Evolutionary conservation across 2,329 filamentous ascomycete genomes (phyloP).

Genomic region (Ambrosiella xylebori): DNA sequence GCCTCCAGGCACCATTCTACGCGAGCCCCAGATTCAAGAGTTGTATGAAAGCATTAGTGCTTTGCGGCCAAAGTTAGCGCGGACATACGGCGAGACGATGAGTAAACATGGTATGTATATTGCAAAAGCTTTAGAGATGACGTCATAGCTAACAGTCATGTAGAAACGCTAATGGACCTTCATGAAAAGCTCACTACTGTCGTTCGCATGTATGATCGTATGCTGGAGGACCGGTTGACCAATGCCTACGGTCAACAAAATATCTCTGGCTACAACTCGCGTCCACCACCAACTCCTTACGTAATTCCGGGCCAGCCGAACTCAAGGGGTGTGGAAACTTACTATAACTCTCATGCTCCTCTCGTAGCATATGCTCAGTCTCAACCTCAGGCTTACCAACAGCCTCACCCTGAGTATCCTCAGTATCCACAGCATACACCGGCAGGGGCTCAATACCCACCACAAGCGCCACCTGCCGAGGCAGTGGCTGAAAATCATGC

Average conservation of each 20-base stretch:
- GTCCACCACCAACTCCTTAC: conserved; percentile 34
- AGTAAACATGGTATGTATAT: conserved; percentile 73
- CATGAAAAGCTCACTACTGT: conserved; percentile 93
- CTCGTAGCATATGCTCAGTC: conserved; percentile 1
- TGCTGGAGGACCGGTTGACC: conserved; percentile 89
- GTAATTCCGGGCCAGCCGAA: conserved; percentile 27
- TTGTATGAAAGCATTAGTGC: conserved; percentile 95
- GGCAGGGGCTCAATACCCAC: conserved; percentile 14
- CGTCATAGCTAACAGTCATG: not conserved
- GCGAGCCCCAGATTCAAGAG: conserved; percentile 95
- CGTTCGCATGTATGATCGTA: conserved; percentile 91
- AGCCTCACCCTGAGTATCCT: conserved; percentile 13
- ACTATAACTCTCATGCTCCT: conserved; percentile 44
- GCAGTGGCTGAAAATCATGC: not conserved
- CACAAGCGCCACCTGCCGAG: conserved; percentile 16
- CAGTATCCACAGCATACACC: conserved; percentile 21
- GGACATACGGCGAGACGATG: conserved; percentile 97
- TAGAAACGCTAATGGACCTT: conserved; percentile 81
- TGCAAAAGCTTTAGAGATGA: not conserved
- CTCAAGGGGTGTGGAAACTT: conserved; percentile 51
- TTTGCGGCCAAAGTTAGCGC: conserved; percentile 76
- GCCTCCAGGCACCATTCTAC: conserved; percentile 83
- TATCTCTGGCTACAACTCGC: conserved; percentile 40
- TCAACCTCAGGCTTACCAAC: conserved; percentile 4
- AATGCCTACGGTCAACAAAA: conserved; percentile 78